phyloP scores from a whole-genome alignment of 2,329 filamentous ascomycete species.

The Verticillium klebahnii region DNA sequence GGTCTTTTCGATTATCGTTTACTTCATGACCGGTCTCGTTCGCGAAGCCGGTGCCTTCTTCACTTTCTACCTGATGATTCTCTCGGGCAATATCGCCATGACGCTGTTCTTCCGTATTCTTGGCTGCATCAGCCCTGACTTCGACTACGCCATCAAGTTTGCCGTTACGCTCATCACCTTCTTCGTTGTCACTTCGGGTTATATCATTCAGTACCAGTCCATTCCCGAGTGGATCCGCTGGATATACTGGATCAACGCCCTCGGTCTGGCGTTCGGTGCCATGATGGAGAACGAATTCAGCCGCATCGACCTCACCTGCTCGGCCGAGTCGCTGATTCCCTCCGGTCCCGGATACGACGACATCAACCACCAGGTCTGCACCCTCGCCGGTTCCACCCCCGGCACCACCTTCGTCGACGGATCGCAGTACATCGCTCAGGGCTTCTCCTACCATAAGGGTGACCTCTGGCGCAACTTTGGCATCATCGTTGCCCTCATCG shows the following conservation, averaged over 20 bases:
- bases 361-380: slow-evolving; percentile 75
- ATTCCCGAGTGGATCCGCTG: slow-evolving; percentile 74
- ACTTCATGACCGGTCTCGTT: slow-evolving; percentile 70
- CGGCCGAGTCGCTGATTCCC: slow-evolving; percentile 63
- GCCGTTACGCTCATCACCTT: slow-evolving; percentile 74
- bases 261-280: slow-evolving; percentile 70
- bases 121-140: slow-evolving; percentile 71
- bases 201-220: slow-evolving; percentile 73
- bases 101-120: slow-evolving; percentile 74
- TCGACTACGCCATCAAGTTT: slow-evolving; percentile 81
- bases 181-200: slow-evolving; percentile 78
- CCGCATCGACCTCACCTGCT: slow-evolving; percentile 64
- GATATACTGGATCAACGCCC: slow-evolving; percentile 73
- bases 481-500: slow-evolving; percentile 71
- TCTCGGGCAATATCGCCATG: slow-evolving; percentile 67
- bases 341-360: slow-evolving; percentile 65
- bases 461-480: slow-evolving; percentile 82
- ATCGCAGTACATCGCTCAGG: slow-evolving; percentile 61
- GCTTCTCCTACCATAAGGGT: slow-evolving; percentile 60
- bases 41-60: slow-evolving; percentile 74
- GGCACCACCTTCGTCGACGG: slow-evolving; percentile 64
- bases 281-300: slow-evolving; percentile 88
- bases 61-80: slow-evolving; percentile 67
- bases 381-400: slow-evolving; percentile 64
- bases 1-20: slow-evolving; percentile 69